A percentile compares a stretch with the other conserved stretches of the same genome.
Evolutionary conservation across 108 stramenopile genomes (phyloP).

Genomic region (Cyclotella sp.): DNA sequence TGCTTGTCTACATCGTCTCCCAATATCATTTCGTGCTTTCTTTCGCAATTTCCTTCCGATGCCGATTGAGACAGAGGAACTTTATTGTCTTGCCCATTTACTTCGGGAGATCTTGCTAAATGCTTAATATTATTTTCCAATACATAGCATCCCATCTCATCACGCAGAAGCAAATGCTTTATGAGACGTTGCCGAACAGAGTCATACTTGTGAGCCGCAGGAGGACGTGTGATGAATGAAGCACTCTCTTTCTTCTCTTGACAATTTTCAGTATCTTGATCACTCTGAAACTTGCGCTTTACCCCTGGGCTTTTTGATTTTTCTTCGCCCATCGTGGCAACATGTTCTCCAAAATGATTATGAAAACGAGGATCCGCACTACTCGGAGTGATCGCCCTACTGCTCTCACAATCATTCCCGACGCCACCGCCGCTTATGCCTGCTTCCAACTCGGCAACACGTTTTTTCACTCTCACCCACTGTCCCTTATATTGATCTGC

Average conservation of each 20-base stretch:
- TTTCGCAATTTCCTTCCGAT: background rate
- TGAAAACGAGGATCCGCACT: conserved; percentile 16
- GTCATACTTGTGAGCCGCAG: background rate
- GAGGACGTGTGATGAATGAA: background rate
- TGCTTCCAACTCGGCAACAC: conserved; percentile 28
- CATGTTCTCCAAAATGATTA: conserved; percentile 4
- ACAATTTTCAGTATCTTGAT: conserved; percentile 6
- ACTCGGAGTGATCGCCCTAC: conserved; percentile 7
- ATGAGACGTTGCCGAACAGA: conserved; percentile 26
- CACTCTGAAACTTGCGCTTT: conserved; percentile 5
- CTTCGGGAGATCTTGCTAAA: background rate
- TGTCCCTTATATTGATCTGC: conserved; percentile 40
- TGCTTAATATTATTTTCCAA: background rate
- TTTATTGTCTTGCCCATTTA: background rate
- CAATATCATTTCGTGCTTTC: background rate
- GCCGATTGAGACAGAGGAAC: too few relatives aligned
- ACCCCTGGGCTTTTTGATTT: background rate
- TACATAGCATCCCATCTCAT: conserved; percentile 44
- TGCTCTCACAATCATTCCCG: background rate
- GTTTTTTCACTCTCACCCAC: conserved; percentile 43
- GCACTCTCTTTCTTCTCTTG: background rate
- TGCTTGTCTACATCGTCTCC: background rate
- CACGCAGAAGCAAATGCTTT: conserved; percentile 26
- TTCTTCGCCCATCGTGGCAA: background rate
- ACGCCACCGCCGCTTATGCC: background rate